Percentiles rank a stretch among this genome's conserved stretches.
phyloP scores from a whole-genome alignment of 2,329 filamentous ascomycete species.

The Verticillium zaregamsianum region DNA sequence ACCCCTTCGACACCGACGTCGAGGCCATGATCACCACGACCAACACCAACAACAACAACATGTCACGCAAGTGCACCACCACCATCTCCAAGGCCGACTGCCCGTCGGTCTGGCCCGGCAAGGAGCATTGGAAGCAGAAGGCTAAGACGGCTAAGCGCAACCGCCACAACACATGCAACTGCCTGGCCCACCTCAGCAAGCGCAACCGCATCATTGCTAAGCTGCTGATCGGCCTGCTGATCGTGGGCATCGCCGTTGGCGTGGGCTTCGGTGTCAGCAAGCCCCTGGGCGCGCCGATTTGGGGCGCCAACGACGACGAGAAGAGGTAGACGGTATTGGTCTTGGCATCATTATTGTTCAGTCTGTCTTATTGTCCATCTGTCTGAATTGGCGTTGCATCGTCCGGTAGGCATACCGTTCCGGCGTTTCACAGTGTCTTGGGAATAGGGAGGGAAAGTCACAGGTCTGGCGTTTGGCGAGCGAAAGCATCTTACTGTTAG shows the following conservation, averaged over 20 bases:
- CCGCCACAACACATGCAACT: conserved; percentile 43
- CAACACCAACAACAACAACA: conserved; percentile 15
- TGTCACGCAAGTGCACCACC: conserved; percentile 24
- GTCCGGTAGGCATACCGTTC: not conserved
- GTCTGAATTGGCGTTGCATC: not conserved
- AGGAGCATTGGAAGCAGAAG: conserved; percentile 56
- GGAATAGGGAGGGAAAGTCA: not conserved
- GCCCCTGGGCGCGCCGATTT: conserved; percentile 55
- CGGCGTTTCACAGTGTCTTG: not conserved
- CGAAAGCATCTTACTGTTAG: not conserved
- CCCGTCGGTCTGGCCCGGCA: conserved; percentile 53
- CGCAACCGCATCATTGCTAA: conserved; percentile 51
- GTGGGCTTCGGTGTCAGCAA: conserved; percentile 60
- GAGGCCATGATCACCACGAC: conserved; percentile 45
- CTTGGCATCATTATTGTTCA: not conserved
- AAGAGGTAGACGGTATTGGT: not conserved
- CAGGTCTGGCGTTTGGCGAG: not conserved
- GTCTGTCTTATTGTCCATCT: not conserved
- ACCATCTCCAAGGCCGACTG: conserved; percentile 41
- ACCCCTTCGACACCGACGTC: conserved; percentile 55
- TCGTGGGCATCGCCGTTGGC: conserved; percentile 50
- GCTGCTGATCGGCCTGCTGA: conserved; percentile 46
- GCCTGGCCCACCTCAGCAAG: conserved; percentile 48
- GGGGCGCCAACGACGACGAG: conserved; percentile 32
- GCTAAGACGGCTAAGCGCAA: conserved; percentile 52